phyloP scores from a whole-genome alignment of 805 yeast species.

The Yarrowia phangngaensis region DNA sequence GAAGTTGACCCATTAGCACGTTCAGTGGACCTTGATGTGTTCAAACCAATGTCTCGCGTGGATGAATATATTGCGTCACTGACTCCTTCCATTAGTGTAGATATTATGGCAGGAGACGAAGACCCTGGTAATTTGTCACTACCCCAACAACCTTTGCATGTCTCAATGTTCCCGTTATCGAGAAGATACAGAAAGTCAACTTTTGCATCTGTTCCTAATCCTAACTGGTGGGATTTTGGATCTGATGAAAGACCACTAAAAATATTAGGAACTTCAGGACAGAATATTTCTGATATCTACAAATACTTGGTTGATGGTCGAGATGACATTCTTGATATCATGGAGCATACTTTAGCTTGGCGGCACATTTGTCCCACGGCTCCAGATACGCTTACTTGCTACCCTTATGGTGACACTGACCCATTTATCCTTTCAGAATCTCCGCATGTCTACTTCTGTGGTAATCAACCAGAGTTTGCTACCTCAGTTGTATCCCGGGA shows the following conservation, averaged over 20 bases:
- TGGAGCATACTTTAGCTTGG: slow-evolving; percentile 73
- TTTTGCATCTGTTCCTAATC: slow-evolving; percentile 60
- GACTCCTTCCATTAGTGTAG: slow-evolving; percentile 59
- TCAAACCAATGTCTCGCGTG: slow-evolving; percentile 39
- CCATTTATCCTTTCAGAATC: slow-evolving; percentile 74
- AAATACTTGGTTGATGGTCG: slow-evolving; percentile 54
- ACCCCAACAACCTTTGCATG: slow-evolving; percentile 90
- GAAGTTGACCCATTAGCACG: slow-evolving; percentile 4
- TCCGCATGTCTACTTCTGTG: slow-evolving; percentile 84
- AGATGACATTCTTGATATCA: slow-evolving; percentile 47
- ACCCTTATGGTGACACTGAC: slow-evolving; percentile 71
- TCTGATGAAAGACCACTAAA: slow-evolving; percentile 42
- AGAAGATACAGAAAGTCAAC: slow-evolving; percentile 44
- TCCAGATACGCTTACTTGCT: slow-evolving; percentile 90
- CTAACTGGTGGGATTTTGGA: slow-evolving; percentile 61
- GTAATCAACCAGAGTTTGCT: slow-evolving; percentile 65
- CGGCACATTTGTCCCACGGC: slow-evolving; percentile 90
- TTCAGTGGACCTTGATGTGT: slow-evolving; percentile 4
- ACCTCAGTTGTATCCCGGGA: slow-evolving; percentile 43
- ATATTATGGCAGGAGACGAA: slow-evolving; percentile 74
- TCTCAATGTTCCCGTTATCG: slow-evolving; percentile 57
- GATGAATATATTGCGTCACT: slow-evolving; percentile 58
- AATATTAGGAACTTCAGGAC: slow-evolving; percentile 76
- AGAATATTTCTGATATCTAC: slow-evolving; percentile 71
- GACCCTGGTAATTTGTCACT: slow-evolving; percentile 83